A percentile compares a stretch with the other conserved stretches of the same genome.
phyloP scores from a whole-genome alignment of 1,139 yeast species.

The Candida pseudocylindracea region DNA sequence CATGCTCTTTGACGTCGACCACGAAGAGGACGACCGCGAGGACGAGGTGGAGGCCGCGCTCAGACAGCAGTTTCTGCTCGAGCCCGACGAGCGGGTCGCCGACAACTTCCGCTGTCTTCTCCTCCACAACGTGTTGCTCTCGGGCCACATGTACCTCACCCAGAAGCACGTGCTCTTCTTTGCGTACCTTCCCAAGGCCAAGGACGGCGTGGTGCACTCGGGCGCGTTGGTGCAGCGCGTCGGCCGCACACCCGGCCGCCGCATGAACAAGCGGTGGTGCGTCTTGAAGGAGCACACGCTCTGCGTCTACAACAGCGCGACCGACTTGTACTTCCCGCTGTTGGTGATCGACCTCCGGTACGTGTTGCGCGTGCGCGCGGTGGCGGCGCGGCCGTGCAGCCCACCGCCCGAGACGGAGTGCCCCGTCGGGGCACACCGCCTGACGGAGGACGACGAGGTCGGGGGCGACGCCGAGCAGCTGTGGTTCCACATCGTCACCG shows the following conservation, averaged over 20 bases:
- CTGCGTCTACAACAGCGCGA: conserved; percentile 44
- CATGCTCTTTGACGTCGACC: conserved; percentile 1
- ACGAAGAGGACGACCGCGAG: conserved; percentile 25
- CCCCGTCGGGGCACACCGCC: neutral
- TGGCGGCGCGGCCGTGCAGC: neutral
- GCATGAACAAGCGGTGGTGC: conserved; percentile 37
- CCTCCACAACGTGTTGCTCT: conserved; percentile 58
- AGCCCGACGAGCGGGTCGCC: too few species aligned
- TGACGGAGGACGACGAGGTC: conserved; percentile 3
- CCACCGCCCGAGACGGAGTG: neutral
- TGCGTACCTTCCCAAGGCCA: conserved; percentile 51
- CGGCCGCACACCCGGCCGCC: conserved; percentile 9
- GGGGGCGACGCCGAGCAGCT: conserved; percentile 12
- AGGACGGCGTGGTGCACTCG: conserved; percentile 8
- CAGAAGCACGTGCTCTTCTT: conserved; percentile 42
- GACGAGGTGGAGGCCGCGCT: conserved; percentile 54
- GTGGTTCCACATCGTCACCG: conserved; percentile 36
- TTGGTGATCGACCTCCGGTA: conserved; percentile 50
- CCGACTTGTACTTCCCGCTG: conserved; percentile 66
- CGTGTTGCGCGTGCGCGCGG: conserved; percentile 5
- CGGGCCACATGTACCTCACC: conserved; percentile 70
- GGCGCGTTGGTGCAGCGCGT: conserved; percentile 10
- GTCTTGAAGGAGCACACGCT: conserved; percentile 48
- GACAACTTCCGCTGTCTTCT: conserved; percentile 6
- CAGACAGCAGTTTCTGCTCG: too few species aligned